A percentile compares a stretch with the other conserved stretches of the same genome.
These are phyloP conservation scores for Lenzites betulinus DNA, from an alignment of 768 basidiomycete genomes.

Conservation along the genomic window DNA sequence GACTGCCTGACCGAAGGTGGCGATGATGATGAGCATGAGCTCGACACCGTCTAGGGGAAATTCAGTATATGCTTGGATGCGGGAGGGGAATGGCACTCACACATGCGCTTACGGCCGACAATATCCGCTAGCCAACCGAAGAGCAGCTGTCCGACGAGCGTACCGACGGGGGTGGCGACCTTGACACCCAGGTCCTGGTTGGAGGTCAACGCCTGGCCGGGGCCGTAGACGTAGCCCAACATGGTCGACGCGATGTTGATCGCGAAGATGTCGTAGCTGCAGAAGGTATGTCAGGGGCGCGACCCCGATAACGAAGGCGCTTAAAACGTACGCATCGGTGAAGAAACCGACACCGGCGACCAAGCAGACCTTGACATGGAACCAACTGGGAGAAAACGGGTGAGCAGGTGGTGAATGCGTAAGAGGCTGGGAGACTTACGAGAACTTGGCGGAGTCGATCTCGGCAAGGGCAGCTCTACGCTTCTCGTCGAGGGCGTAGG, in stretches of 20 bases:
- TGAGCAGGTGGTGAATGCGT: background rate
- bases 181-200: constrained; percentile 80
- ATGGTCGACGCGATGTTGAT: constrained; percentile 85
- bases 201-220: constrained; percentile 39
- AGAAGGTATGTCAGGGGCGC: background rate
- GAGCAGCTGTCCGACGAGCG: constrained; percentile 70
- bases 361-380: constrained; percentile 68
- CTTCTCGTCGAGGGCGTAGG: constrained; percentile 60
- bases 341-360: constrained; percentile 86
- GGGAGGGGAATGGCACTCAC: constrained; percentile 42
- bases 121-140: constrained; percentile 83
- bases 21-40: constrained; percentile 80
- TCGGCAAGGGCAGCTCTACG: constrained; percentile 82
- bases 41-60: constrained; percentile 59
- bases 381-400: constrained; percentile 53
- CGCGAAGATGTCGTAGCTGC: constrained; percentile 82
- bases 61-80: constrained; percentile 1
- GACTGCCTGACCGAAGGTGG: constrained; percentile 78
- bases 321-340: constrained; percentile 48
- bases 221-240: constrained; percentile 80
- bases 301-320: background rate
- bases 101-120: constrained; percentile 80
- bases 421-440: constrained; percentile 46
- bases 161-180: constrained; percentile 77
- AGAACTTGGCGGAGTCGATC: constrained; percentile 85